These are phyloP conservation scores for Wallacemonas sp. DNA, from an alignment of 208 protist species.

Conservation along the genomic window DNA sequence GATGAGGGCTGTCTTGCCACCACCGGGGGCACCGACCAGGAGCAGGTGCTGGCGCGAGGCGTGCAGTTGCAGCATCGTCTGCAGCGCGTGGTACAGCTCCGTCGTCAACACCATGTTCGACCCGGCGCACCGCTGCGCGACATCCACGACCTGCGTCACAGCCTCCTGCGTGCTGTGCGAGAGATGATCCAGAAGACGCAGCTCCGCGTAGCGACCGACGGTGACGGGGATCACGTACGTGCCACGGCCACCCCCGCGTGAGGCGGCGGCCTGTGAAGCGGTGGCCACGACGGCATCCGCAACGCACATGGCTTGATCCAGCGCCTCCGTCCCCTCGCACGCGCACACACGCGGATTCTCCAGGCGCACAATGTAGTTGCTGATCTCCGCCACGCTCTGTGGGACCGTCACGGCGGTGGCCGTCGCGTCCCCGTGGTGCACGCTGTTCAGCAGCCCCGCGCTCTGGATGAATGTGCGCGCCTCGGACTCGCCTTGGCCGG, in stretches of 20 bases:
- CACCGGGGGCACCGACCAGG: constrained; percentile 85
- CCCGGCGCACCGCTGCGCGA: constrained; percentile 25
- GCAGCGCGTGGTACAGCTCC: constrained; percentile 64
- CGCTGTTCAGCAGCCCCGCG: constrained; percentile 2
- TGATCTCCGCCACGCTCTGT: constrained; percentile 30
- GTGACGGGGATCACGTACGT: constrained; percentile 54
- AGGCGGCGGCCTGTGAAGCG: constrained; percentile 20
- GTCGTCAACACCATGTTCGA: constrained; percentile 50
- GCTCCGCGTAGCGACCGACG: constrained; percentile 36
- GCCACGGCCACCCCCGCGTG: constrained; percentile 19
- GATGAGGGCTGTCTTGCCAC: constrained; percentile 88
- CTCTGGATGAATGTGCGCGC: constrained; percentile 7
- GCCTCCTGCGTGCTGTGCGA: background rate
- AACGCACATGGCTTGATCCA: constrained; percentile 27
- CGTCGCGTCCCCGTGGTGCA: background rate
- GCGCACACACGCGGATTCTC: constrained; percentile 26
- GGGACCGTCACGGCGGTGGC: constrained; percentile 14
- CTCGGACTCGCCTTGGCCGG: constrained; percentile 21
- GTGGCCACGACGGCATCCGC: constrained; percentile 62
- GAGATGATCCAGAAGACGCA: constrained; percentile 6
- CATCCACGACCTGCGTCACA: constrained; percentile 10
- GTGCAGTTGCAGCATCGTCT: constrained; percentile 79
- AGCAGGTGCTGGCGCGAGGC: constrained; percentile 75
- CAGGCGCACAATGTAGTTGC: constrained; percentile 54
- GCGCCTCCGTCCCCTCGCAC: constrained; percentile 10